phyloP scores from a whole-genome alignment of 2,329 filamentous ascomycete species.

The Fusarium domesticum region DNA sequence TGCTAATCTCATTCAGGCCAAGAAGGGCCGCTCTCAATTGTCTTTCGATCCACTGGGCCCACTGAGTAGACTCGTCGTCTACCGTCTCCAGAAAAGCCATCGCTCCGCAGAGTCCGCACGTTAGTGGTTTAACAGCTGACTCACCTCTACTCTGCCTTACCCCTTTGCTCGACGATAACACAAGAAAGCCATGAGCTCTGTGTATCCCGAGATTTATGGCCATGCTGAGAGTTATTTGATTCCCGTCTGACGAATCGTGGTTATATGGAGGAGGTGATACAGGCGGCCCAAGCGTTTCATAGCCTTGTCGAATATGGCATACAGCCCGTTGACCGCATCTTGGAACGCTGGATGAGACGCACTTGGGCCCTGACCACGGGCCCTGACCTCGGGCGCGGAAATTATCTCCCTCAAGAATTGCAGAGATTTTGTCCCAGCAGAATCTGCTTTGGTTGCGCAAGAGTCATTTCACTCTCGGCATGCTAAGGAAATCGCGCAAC shows the following conservation, averaged over 20 bases:
- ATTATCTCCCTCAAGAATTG: slow-evolving; percentile 26
- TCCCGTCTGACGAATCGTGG: neutral
- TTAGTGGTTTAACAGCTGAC: neutral
- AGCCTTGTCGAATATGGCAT: slow-evolving; percentile 18
- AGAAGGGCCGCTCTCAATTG: neutral
- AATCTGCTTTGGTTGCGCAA: slow-evolving; percentile 8
- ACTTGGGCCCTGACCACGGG: slow-evolving; percentile 14
- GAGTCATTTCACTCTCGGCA: neutral
- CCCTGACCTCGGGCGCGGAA: too few relatives aligned
- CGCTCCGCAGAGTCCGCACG: too few relatives aligned
- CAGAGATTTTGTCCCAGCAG: too few relatives aligned
- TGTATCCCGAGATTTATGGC: neutral
- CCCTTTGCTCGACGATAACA: neutral
- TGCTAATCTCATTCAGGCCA: neutral
- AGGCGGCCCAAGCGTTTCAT: slow-evolving; percentile 25
- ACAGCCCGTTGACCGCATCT: slow-evolving; percentile 5
- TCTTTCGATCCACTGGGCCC: neutral
- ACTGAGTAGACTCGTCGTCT: neutral
- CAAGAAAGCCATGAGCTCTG: neutral
- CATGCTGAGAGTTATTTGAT: neutral
- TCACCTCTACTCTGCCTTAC: neutral
- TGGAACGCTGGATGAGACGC: slow-evolving; percentile 17
- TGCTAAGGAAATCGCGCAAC: neutral
- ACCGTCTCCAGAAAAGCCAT: too few relatives aligned
- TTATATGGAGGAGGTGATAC: neutral